Base-by-base conservation (phyloP, 345 rosid species). In the Lepidium sativum region DNA sequence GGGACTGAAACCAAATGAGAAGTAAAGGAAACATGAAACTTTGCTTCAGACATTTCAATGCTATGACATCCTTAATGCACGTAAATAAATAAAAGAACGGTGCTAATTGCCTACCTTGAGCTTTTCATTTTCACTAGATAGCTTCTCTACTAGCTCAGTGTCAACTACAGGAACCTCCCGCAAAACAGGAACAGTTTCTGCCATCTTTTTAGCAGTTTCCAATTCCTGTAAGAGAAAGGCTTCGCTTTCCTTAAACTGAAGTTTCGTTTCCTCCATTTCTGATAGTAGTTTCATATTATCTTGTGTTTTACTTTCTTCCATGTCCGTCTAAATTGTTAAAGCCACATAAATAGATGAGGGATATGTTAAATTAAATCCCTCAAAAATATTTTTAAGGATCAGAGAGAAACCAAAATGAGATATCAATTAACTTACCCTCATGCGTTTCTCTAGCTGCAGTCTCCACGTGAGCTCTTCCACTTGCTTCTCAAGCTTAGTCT, bases 381-480 rank as follows among this genome's bases (percentile, higher is more conserved):
- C 17, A 6, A 18, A 38, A n/a, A n/a, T n/a, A n/a, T 15, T 6
- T 27, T 15, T 0, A 42, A 49, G 37, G 29, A 71, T 29, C 56
- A 44, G 27, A 51, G 25, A 14, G 4, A 49, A n/a, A 55, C 15
- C 37, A 40, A 25, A 55, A 59, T 27, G 62, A 53, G 8, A 51
- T 38, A 29, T 60, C 21, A 31, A 27, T 39, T 29, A 59, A 58
- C 54, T 67, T 67, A 89, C 99, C 85, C 88, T 84, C 85, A 78
- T 83, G 64, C 84, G 87, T 69, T 86, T 90, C 87, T 90, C 99
- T 33, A 81, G 78, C 78, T 94, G 85, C 70, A 86, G 76, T 50
- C 71, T 81, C 87, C 89, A 83, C 8, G 96, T 86, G 67, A 94
- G 84, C 45, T 94, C 97, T 84, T 90, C 92, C 60, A 94, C 89